Evolutionary conservation across 352 stramenopile species (phyloP), one percentile per base, ranked within the genome.

Genomic region (Phytopythium cucurbitacearum): DNA sequence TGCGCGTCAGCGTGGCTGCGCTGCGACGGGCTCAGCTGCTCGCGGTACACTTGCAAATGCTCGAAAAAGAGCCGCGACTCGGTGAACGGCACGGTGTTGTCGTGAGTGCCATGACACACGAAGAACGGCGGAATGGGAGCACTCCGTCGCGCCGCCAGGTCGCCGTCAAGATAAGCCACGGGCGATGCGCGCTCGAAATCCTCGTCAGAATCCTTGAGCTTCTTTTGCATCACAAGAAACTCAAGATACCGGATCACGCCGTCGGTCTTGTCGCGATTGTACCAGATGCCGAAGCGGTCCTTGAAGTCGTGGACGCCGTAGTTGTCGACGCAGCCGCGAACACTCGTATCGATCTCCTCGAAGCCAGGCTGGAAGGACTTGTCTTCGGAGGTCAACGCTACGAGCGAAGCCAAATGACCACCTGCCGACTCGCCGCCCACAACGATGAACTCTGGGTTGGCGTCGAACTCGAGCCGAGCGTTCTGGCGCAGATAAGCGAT

Each of bases 61-160:
- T 87, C 64, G 41, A 76, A 85, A 60, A 88, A 88, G 10, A 82
- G 13, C 7, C 46, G 47, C 53, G 77, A 87, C 56, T 88, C 77
- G 7, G 80, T 55, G 42, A 78, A 73, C 36, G 76, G 59, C 4
- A 87, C 71, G 5, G 73, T 72, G 36, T 81, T 85, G 57, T 88
- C 77, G 46, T 82, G 69, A 5, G 69, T 73, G 16, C 77, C 77
- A 34, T 88, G 77, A 1, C 68, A 69, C 57, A 85, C 57, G 43
- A 88, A 56, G 56, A 88, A 85, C 3, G 77, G 77, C 46, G 77
- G 77, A 36, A 87, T 60, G n/a, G 63, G 59, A 3, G 47, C 51
- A 10, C 43, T 45, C 7, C 64, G 56, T 53, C 9, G 16, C 11
- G 41, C 13, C 41, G 5, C 35, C 35, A 57, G 59, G 7, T 69